A percentile compares a stretch with the other conserved stretches of the same genome.
These are phyloP conservation scores for Pseudonitzschia delicatissima DNA, from an alignment of 108 stramenopile genomes.

Conservation along the genomic window DNA sequence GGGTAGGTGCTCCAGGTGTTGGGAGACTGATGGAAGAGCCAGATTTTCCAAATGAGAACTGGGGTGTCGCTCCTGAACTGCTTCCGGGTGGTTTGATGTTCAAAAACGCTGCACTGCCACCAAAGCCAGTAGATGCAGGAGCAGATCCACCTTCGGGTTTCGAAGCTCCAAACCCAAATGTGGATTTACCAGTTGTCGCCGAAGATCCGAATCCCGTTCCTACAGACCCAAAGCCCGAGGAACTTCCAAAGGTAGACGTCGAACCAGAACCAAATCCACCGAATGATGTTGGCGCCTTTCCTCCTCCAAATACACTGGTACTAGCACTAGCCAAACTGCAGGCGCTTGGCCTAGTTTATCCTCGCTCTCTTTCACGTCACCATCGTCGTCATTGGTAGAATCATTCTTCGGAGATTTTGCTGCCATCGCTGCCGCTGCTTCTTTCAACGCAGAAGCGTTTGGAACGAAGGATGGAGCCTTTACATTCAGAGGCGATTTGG, in stretches of 20 bases:
- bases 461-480: constrained; percentile 18
- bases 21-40: constrained; percentile 42
- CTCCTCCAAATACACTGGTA: constrained; percentile 11
- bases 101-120: constrained; percentile 36
- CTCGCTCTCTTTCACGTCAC: constrained; percentile 14
- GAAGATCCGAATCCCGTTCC: constrained; percentile 4
- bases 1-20: constrained; percentile 30
- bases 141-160: not conserved
- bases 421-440: constrained; percentile 1
- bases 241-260: not conserved
- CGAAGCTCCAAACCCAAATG: constrained; percentile 13
- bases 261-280: constrained; percentile 12
- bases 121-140: constrained; percentile 10
- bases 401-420: constrained; percentile 3
- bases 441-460: not conserved
- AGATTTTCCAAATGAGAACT: constrained; percentile 48
- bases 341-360: not conserved
- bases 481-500: constrained; percentile 4
- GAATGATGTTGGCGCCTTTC: not conserved
- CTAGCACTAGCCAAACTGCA: no score
- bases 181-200: not conserved
- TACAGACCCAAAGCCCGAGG: constrained; percentile 16
- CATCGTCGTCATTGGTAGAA: constrained; percentile 8
- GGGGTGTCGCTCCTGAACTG: constrained; percentile 25
- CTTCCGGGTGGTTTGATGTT: constrained; percentile 54